Percentiles rank a stretch among this genome's conserved stretches.
Evolutionary conservation across 2,329 filamentous ascomycete genomes (phyloP).

Genomic region (Rhinocladiella similis): DNA sequence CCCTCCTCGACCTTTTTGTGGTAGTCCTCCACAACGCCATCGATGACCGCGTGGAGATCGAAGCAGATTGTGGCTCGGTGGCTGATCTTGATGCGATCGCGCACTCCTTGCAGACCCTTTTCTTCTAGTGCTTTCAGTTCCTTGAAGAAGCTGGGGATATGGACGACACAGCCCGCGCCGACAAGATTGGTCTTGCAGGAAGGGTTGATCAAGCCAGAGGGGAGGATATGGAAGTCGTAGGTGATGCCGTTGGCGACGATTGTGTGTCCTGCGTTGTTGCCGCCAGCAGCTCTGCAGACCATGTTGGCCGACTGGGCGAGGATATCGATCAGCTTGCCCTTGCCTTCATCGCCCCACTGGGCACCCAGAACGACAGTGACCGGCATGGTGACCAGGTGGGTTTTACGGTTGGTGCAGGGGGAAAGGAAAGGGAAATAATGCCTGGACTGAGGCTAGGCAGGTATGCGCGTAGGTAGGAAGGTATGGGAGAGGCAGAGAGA

Average conservation of each 20-base stretch:
- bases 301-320: constrained; percentile 46
- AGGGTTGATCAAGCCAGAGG: constrained; percentile 46
- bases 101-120: constrained; percentile 44
- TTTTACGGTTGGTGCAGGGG: background rate
- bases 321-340: constrained; percentile 51
- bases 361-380: constrained; percentile 48
- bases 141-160: constrained; percentile 51
- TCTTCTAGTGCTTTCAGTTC: constrained; percentile 44
- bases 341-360: constrained; percentile 53
- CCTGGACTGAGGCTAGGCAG: no score
- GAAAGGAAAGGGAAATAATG: background rate
- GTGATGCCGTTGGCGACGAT: constrained; percentile 48
- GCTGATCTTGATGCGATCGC: constrained; percentile 46
- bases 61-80: constrained; percentile 49
- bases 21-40: constrained; percentile 47
- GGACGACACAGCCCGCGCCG: constrained; percentile 48
- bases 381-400: constrained; percentile 24
- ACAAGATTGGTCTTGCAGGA: constrained; percentile 47
- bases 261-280: constrained; percentile 51
- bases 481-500: background rate
- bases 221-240: constrained; percentile 52
- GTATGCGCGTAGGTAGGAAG: no score
- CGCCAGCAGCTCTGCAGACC: constrained; percentile 48
- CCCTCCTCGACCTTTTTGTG: constrained; percentile 36
- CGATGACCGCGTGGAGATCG: constrained; percentile 46